Base-by-base conservation (phyloP, 257 asterid genomes). In the Ligustrum vulgare region DNA sequence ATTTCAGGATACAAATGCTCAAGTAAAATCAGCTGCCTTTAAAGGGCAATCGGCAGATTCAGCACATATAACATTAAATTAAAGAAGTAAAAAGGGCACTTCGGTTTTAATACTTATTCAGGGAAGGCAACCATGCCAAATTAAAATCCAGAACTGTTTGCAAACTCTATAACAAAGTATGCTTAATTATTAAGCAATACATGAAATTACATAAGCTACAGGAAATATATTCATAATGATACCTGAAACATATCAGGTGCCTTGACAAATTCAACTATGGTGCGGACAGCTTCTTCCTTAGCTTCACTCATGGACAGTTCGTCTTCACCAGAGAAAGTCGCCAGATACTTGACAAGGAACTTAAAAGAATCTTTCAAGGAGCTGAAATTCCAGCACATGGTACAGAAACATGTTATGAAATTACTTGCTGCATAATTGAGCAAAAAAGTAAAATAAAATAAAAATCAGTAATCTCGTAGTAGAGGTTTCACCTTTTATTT, bases 221-320 rank as follows among this genome's bases (percentile, higher is more conserved):
- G 2, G 6, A 77, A 84, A 67, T 75, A 41, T 66, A 66, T 60
- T 69, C 67, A 34, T 8, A 72, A 66, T 80, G 37, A 76, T 87
- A 95, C 99, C 98, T 92, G 92, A 78, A 88, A 89, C 96, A 86
- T 87, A 73, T 87, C 96, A 36, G 98, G 93, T 67, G 94, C 83
- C 87, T 90, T 91, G 22, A 93, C 91, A 85, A 93, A 93, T 63
- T 95, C 99, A 74, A 87, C 73, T 75, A 87, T 74, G 32, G 99
- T 90, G 0, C 79, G 83, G 35, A 86, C 93, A 37, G 97, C 97
- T 84, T 91, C 97, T 80, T 90, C 96, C 88, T 91, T 92, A 10
- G 98, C 93, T 84, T 95, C 98, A 64, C 80, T 82, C 78, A 87
- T 22, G 35, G 78, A 82, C 49, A 80, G 56, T 16, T 81, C 87